Evolutionary conservation across 768 basidiomycete genomes (phyloP), one percentile per base, ranked within the genome.

Genomic region (Mrakia frigida): DNA sequence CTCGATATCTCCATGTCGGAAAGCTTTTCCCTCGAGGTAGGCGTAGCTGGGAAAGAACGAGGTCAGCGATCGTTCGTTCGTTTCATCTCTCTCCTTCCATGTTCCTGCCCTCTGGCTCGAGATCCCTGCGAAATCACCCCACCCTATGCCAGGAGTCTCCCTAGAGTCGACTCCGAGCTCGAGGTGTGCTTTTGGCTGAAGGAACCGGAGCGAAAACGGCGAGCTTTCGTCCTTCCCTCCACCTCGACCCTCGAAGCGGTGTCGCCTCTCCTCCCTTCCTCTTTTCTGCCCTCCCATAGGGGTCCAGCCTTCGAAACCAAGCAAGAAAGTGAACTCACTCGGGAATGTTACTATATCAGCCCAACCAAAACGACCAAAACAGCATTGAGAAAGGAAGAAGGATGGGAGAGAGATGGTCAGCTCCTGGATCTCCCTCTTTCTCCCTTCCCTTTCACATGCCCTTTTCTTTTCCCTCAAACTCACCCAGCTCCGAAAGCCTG

Each of bases 1-100:
- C 85, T 86, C 87, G 75, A 97, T 94, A 83, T 97, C 93, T 60
- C 94, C 94, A 81, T 97, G 94, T 67, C 93, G 85, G 84, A 92
- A 92, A 0, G 90, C 90, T 79, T 87, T 89, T 53, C 91, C 92
- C 82, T 95, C 93, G 83, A 95, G 87, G 82, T 90, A 95, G 9
- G 92, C 90, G 81, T 89, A 92, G 31, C 91, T 91, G 78, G 70
- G 37, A 23, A 39, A 33, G 61, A 9, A 37, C 16, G 61, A 23
- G 61, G 37, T n/a, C 31, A 63, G 31, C 18, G 56, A 23, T 11
- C n/a, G n/a, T 28, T 23, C 18, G 53, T 56, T 28, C 18, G 6
- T 28, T 28, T n/a, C n/a, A 50, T 50, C 46, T 50, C 3, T 21
- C 13, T 50, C 18, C 46, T 50, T 50, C n/a, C n/a, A n/a, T n/a